Percentiles rank a stretch among this genome's conserved stretches.
Conservation (phyloP, 352 stramenopile species). For the Lagenidium giganteum region DNA sequence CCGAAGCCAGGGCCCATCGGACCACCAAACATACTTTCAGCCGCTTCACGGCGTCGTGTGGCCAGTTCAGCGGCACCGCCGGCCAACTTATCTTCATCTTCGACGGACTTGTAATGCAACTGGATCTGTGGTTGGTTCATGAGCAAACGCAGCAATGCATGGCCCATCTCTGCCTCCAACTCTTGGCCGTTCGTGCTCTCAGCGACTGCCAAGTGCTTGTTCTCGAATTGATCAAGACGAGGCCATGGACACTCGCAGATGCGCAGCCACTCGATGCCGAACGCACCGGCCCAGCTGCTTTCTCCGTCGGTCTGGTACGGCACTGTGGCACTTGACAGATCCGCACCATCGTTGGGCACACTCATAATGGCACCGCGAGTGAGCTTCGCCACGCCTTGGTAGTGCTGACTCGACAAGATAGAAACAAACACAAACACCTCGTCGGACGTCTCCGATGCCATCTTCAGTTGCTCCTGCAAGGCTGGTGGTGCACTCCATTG, state of each 20-base stretch:
- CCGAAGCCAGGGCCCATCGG: constrained; percentile 9
- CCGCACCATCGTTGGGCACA: constrained; percentile 36
- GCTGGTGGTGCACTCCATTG: constrained; percentile 52
- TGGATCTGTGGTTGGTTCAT: constrained; percentile 82
- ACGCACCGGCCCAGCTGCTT: constrained; percentile 46
- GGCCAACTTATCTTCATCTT: constrained; percentile 71
- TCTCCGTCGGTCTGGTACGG: constrained; percentile 57
- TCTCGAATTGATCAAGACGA: constrained; percentile 64
- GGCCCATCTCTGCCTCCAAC: constrained; percentile 56
- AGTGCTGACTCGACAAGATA: constrained; percentile 69
- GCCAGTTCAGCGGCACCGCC: constrained; percentile 75
- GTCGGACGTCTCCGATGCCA: constrained; percentile 62
- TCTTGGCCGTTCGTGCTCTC: constrained; percentile 72
- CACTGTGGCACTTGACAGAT: constrained; percentile 37
- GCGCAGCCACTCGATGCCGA: constrained; percentile 80
- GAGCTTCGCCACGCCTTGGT: constrained; percentile 66
- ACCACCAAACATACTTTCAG: constrained; percentile 55
- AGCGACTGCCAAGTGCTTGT: constrained; percentile 50
- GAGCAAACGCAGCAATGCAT: constrained; percentile 66
- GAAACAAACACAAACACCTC: constrained; percentile 82
- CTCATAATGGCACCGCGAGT: constrained; percentile 26
- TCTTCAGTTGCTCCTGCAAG: constrained; percentile 60
- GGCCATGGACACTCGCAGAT: constrained; percentile 86
- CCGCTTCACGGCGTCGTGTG: constrained; percentile 57
- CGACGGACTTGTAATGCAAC: constrained; percentile 76